These are phyloP conservation scores for Clavispora vitiphila DNA, from an alignment of 805 yeast genomes.

Conservation along the genomic window DNA sequence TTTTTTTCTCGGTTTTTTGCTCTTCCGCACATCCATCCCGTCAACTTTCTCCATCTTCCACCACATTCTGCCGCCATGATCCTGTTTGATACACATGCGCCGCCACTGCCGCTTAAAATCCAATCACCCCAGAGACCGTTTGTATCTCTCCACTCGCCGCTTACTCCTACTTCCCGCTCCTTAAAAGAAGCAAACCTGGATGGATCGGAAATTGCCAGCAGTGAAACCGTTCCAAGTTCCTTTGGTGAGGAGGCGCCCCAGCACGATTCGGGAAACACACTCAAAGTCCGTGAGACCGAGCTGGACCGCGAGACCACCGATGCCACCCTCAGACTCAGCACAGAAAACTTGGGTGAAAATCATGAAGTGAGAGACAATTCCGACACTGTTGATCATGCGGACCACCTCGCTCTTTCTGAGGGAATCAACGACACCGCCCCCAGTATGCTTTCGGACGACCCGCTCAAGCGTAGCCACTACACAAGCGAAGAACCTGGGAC, in stretches of 20 bases:
- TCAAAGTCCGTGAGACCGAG: constrained; percentile 5
- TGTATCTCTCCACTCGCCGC: constrained; percentile 1
- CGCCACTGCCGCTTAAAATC: background rate
- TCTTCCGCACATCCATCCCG: background rate
- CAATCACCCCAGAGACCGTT: background rate
- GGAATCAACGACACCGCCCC: background rate
- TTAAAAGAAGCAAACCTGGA: constrained; percentile 11
- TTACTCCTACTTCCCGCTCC: constrained; percentile 15
- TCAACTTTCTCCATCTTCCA: background rate
- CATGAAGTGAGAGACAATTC: background rate
- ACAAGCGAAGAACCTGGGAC: background rate
- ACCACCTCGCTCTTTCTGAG: background rate
- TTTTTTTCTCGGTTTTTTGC: background rate
- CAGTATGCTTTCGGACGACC: background rate
- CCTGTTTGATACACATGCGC: background rate
- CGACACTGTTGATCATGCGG: background rate
- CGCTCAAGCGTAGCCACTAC: background rate
- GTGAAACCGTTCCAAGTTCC: constrained; percentile 15
- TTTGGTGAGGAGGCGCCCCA: constrained; percentile 10
- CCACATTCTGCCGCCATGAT: background rate
- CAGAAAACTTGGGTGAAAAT: background rate
- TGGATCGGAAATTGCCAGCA: constrained; percentile 13
- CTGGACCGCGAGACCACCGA: constrained; percentile 11
- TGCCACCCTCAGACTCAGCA: constrained; percentile 5
- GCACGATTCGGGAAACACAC: background rate